These are phyloP conservation scores for Acacia acuminata DNA, from an alignment of 306 rosid genomes.

Conservation along the genomic window DNA sequence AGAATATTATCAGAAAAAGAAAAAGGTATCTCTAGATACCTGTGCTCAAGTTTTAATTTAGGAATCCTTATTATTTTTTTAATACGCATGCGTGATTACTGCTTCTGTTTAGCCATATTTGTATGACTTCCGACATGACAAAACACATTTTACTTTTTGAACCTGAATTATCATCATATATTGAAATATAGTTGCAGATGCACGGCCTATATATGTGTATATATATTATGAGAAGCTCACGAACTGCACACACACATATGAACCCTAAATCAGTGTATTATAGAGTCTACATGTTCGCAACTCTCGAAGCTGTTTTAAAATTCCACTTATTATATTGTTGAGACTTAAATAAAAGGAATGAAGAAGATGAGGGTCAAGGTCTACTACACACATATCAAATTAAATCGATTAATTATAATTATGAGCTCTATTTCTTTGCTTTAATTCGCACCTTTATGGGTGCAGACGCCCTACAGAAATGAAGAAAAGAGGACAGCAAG, in stretches of 20 bases:
- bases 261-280: neutral
- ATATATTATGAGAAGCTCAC: neutral
- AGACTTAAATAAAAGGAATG: neutral
- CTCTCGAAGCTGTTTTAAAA: neutral
- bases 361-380: neutral
- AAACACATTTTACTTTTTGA: neutral
- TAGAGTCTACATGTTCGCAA: neutral
- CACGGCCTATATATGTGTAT: neutral
- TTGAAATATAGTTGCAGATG: neutral
- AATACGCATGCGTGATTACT: neutral
- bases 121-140: neutral
- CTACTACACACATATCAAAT: neutral
- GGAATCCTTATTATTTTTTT: neutral
- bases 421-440: neutral
- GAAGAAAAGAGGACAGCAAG: too few relatives aligned
- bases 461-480: too few relatives aligned
- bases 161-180: neutral
- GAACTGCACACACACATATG: neutral
- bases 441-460: too few relatives aligned
- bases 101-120: neutral
- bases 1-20: neutral
- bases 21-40: slow-evolving; percentile 7
- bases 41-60: neutral
- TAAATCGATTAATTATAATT: too few relatives aligned
- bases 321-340: neutral